Evolutionary conservation across 1,284 basidiomycete genomes (phyloP).

Genomic region (Pyrrhoderma noxium): DNA sequence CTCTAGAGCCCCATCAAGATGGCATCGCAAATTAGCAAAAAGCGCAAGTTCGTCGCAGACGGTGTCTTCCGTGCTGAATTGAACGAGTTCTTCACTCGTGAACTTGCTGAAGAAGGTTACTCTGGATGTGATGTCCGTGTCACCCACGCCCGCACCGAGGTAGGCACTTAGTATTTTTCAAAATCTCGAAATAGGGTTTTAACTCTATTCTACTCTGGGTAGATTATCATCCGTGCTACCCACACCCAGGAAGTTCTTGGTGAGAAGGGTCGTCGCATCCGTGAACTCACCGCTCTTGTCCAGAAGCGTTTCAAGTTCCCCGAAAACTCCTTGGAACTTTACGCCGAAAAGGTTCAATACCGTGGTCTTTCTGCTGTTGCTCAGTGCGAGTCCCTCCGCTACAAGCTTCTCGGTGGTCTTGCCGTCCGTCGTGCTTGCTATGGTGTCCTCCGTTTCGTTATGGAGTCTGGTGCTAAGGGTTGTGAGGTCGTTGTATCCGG

Average conservation of each 20-base stretch:
- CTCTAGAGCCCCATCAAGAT: constrained; percentile 39
- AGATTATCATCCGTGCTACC: constrained; percentile 99
- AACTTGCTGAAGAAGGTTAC: constrained; percentile 99
- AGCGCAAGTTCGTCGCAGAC: constrained; percentile 97
- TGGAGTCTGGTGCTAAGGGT: constrained; percentile 99
- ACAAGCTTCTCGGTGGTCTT: constrained; percentile 99
- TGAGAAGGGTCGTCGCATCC: constrained; percentile 99
- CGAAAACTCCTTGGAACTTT: constrained; percentile 97
- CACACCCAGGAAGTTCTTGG: constrained; percentile 99
- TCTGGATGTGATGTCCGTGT: constrained; percentile 99
- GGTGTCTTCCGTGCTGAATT: constrained; percentile 98
- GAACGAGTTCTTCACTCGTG: constrained; percentile 98
- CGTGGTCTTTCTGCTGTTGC: constrained; percentile 98
- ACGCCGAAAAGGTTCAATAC: constrained; percentile 99
- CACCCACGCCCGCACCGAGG: constrained; percentile 98
- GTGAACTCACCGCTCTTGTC: constrained; percentile 96
- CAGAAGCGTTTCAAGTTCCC: constrained; percentile 99
- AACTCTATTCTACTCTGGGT: constrained; percentile 5
- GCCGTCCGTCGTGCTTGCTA: constrained; percentile 99
- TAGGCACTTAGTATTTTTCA: constrained; percentile 26
- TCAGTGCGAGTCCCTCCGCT: constrained; percentile 97
- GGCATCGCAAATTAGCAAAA: constrained; percentile 81
- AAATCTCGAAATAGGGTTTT: constrained; percentile 7
- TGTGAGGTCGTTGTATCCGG: constrained; percentile 99
- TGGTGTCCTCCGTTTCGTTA: constrained; percentile 99